phyloP scores from a whole-genome alignment of 2,329 filamentous ascomycete genomes.

The Aspergillus pseudotamarii region DNA sequence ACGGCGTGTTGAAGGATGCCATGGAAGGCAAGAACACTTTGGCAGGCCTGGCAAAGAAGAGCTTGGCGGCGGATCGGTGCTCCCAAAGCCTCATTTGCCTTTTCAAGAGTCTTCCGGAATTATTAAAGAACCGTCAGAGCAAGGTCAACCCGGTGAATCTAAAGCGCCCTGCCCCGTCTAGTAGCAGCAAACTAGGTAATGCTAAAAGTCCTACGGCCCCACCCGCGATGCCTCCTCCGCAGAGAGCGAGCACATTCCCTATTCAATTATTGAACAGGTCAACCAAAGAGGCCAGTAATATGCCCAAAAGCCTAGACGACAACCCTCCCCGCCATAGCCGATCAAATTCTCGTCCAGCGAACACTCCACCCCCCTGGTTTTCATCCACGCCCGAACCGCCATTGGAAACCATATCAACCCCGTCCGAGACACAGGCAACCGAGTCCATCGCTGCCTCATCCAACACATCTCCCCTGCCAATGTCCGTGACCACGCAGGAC shows the following conservation, averaged over 20 bases:
- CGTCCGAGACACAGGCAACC: conserved; percentile 28
- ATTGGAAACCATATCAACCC: conserved; percentile 34
- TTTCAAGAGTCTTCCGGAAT: conserved; percentile 80
- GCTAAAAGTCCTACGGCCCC: conserved; percentile 20
- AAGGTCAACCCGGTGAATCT: conserved; percentile 51
- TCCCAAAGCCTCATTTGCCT: conserved; percentile 73
- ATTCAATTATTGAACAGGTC: conserved; percentile 32
- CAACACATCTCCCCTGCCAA: conserved; percentile 20
- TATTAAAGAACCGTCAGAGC: conserved; percentile 60
- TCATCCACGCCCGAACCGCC: conserved; percentile 31
- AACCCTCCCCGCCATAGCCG: conserved; percentile 19
- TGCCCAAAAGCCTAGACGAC: conserved; percentile 37
- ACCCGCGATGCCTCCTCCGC: conserved; percentile 27
- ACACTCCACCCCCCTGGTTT: conserved; percentile 26
- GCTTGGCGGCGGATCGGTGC: conserved; percentile 86
- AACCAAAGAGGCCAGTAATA: conserved; percentile 28
- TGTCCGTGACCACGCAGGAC: conserved; percentile 28
- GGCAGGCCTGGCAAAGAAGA: conserved; percentile 75
- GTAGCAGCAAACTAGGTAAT: conserved; percentile 15
- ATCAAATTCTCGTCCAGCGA: conserved; percentile 20
- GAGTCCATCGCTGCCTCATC: conserved; percentile 26
- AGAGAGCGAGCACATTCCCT: conserved; percentile 46
- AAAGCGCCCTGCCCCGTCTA: conserved; percentile 49
- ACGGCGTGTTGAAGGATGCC: conserved; percentile 79
- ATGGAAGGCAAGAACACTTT: conserved; percentile 82